Evolutionary conservation across 176 grass and related monocot genomes (phyloP).

Genomic region (Poa pratensis): DNA sequence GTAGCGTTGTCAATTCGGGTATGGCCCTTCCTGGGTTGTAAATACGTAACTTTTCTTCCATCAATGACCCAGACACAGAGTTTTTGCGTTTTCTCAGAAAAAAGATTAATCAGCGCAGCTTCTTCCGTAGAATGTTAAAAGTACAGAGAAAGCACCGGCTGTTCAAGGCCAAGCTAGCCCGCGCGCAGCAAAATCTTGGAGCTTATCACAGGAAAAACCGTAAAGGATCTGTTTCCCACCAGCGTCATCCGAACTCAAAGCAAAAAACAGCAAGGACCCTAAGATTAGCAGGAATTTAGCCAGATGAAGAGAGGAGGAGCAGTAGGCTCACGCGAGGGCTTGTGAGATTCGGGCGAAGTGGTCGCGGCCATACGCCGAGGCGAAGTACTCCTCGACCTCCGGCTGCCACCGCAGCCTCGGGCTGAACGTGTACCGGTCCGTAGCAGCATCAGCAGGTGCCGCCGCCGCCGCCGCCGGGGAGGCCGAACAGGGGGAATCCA

Average conservation of each 20-base stretch:
- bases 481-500: background rate
- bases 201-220: background rate
- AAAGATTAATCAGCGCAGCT: too few relatives aligned
- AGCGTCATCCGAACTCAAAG: background rate
- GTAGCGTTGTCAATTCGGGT: too few relatives aligned
- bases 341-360: constrained; percentile 75
- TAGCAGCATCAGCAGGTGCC: background rate
- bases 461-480: background rate
- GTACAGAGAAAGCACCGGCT: too few relatives aligned
- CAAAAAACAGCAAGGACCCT: background rate
- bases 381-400: constrained; percentile 82
- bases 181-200: background rate
- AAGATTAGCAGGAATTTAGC: constrained; percentile 3
- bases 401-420: constrained; percentile 82
- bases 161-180: too few relatives aligned
- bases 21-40: too few relatives aligned
- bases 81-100: too few relatives aligned
- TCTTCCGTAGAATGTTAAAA: too few relatives aligned
- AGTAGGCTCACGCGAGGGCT: constrained; percentile 60
- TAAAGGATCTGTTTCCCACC: background rate
- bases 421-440: constrained; percentile 58
- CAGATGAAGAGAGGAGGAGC: background rate
- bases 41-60: too few relatives aligned
- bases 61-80: too few relatives aligned
- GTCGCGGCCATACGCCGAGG: constrained; percentile 65